Conservation (phyloP, 2,329 filamentous ascomycete species). For the Ustilaginoidea virens region DNA sequence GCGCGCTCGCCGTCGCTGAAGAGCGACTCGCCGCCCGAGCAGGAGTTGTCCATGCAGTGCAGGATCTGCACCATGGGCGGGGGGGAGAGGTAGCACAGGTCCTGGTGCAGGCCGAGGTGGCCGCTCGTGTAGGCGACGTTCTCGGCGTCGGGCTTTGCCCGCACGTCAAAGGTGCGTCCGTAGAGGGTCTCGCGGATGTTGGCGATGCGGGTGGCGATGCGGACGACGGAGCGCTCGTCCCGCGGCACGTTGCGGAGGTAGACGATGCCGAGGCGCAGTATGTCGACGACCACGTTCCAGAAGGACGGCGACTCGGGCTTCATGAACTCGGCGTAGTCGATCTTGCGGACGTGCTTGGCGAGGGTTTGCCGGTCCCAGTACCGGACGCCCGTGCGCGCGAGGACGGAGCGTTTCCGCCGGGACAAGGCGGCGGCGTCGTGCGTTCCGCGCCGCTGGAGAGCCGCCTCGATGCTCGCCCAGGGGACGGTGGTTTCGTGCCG, state of each 20-base stretch:
- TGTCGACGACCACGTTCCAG: conserved; percentile 41
- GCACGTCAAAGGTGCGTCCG: conserved; percentile 79
- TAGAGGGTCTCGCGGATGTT: conserved; percentile 79
- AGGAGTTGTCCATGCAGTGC: conserved; percentile 74
- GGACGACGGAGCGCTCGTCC: conserved; percentile 46
- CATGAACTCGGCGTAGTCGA: conserved; percentile 63
- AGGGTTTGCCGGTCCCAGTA: conserved; percentile 27
- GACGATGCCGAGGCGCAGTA: conserved; percentile 56
- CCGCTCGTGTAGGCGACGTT: conserved; percentile 84
- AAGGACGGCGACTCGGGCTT: conserved; percentile 35
- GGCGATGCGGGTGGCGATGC: conserved; percentile 59
- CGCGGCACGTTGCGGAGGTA: conserved; percentile 64
- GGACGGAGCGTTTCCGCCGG: conserved; percentile 11
- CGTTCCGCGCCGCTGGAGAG: conserved; percentile 10
- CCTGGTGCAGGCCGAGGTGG: conserved; percentile 80
- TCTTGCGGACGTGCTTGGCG: conserved; percentile 30
- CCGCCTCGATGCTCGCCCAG: conserved; percentile 21
- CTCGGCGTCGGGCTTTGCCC: conserved; percentile 64
- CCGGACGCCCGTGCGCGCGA: conserved; percentile 16
- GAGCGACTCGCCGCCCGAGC: conserved; percentile 66
- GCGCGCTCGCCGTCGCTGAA: conserved; percentile 66
- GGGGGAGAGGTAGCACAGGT: conserved; percentile 71
- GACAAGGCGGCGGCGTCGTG: conserved; percentile 9
- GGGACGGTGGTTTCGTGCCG: conserved; percentile 18
- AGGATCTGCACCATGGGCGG: conserved; percentile 75